These are phyloP conservation scores for Porcisia hertigi DNA, from an alignment of 208 protist genomes.

Conservation along the genomic window DNA sequence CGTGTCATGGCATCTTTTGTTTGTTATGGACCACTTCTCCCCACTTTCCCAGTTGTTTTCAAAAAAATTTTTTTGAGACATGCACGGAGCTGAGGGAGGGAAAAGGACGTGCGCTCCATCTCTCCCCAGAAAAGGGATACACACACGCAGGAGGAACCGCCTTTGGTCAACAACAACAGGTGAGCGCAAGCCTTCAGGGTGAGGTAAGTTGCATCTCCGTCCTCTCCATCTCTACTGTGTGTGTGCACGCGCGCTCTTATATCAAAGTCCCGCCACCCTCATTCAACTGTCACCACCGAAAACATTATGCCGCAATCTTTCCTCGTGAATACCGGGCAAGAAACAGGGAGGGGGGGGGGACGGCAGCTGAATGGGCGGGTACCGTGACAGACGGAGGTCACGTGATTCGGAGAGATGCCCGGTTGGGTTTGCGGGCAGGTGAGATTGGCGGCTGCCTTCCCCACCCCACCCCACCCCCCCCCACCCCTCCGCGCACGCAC, in stretches of 20 bases:
- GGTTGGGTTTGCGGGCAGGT: neutral
- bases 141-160: neutral
- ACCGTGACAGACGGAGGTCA: neutral
- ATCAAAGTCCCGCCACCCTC: too few species aligned
- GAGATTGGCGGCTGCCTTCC: neutral
- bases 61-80: neutral
- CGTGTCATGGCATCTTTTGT: neutral
- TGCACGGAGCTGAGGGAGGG: neutral
- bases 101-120: neutral
- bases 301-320: constrained; percentile 11
- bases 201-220: too few species aligned
- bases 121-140: neutral
- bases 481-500: neutral
- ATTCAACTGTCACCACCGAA: neutral
- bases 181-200: neutral
- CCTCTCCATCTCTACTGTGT: too few species aligned
- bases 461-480: too few species aligned
- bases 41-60: neutral
- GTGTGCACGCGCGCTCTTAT: neutral
- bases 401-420: neutral
- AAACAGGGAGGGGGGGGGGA: neutral
- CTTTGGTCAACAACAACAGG: neutral
- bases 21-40: too few species aligned
- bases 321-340: neutral
- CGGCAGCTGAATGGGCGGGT: neutral